Percentiles rank a stretch among this genome's conserved stretches.
phyloP scores from a whole-genome alignment of 306 rosid genomes.

The Quercus variabilis region DNA sequence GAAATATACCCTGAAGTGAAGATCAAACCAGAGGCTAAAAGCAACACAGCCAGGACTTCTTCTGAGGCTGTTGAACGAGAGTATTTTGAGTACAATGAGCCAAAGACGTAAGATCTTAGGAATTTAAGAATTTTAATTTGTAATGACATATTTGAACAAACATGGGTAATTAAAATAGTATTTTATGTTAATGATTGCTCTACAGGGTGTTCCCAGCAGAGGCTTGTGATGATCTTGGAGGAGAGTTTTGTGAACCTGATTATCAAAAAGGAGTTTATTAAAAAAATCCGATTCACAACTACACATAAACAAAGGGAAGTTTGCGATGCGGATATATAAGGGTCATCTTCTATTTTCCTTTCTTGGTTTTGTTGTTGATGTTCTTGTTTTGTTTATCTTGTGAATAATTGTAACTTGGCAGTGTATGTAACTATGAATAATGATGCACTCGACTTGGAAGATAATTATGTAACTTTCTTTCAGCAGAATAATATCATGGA shows the following conservation, averaged over 20 bases:
- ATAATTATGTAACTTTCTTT: too few relatives aligned
- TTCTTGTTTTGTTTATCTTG: too few relatives aligned
- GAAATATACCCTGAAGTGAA: constrained; percentile 54
- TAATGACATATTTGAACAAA: too few relatives aligned
- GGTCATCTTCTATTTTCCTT: too few relatives aligned
- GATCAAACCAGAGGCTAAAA: constrained; percentile 33
- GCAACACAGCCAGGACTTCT: background rate
- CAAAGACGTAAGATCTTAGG: constrained; percentile 35
- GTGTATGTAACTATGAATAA: too few relatives aligned
- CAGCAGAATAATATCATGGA: too few relatives aligned
- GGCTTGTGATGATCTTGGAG: constrained; percentile 99
- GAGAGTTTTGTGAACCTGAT: constrained; percentile 73
- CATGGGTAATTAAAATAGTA: too few relatives aligned
- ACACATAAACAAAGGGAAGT: too few relatives aligned
- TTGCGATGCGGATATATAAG: too few relatives aligned
- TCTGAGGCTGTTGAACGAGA: constrained; percentile 43
- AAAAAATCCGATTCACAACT: background rate
- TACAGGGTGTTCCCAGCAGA: constrained; percentile 80
- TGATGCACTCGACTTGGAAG: too few relatives aligned
- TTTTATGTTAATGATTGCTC: background rate
- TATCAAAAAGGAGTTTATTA: constrained; percentile 73
- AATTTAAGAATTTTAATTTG: background rate
- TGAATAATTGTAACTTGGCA: too few relatives aligned
- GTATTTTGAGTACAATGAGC: constrained; percentile 34
- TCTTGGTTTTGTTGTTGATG: too few relatives aligned